phyloP scores from a whole-genome alignment of 331 rosid genomes.

The Arachis monticola region DNA sequence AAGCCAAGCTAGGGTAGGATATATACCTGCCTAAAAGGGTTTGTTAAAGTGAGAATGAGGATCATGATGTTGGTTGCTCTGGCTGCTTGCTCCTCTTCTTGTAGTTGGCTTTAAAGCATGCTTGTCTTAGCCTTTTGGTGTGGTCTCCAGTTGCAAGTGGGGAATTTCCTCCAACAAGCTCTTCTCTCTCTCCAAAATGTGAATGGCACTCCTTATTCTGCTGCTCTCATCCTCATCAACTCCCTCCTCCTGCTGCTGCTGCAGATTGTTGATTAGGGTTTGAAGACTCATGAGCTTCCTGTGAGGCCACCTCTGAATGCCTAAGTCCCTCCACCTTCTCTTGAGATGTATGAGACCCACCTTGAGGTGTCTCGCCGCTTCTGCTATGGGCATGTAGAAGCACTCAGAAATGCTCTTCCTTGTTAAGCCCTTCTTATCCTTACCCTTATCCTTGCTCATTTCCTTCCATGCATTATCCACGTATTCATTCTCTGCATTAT shows the following conservation, averaged over 20 bases:
- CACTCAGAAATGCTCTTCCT: conserved; percentile 58
- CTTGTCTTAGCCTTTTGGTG: conserved; percentile 87
- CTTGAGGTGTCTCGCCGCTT: conserved; percentile 77
- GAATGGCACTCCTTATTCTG: conserved; percentile 56
- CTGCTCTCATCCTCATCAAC: conserved; percentile 37
- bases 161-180: conserved; percentile 74
- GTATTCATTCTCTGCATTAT: background rate
- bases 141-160: conserved; percentile 63
- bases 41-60: conserved; percentile 31
- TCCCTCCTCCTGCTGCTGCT: conserved; percentile 59
- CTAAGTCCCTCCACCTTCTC: conserved; percentile 84
- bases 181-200: conserved; percentile 67
- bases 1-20: background rate
- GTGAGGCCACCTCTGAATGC: conserved; percentile 91
- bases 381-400: conserved; percentile 80
- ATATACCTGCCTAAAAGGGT: background rate
- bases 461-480: background rate
- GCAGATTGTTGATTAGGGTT: conserved; percentile 71
- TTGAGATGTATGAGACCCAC: conserved; percentile 81
- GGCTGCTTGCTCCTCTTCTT: conserved; percentile 67
- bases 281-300: conserved; percentile 87
- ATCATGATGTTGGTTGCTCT: conserved; percentile 36
- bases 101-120: conserved; percentile 93
- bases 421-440: conserved; percentile 45
- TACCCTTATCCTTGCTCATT: conserved; percentile 10